Evolutionary conservation across 1,284 basidiomycete species (phyloP), one percentile per base, ranked within the genome.

Genomic region (Coriolopsis trogii): DNA sequence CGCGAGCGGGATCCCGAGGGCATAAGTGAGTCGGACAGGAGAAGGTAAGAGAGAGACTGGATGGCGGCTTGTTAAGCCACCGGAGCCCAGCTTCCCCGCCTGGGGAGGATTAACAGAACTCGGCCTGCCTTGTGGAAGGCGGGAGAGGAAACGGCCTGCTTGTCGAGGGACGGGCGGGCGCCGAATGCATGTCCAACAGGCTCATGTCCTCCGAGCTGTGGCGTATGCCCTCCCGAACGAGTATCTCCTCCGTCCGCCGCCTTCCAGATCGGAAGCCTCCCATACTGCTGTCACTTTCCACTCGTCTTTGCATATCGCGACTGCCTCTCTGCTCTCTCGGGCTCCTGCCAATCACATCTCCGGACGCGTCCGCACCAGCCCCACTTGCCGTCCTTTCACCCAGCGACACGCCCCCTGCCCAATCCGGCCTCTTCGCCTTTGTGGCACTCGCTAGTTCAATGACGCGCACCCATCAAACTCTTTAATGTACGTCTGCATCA

Each of bases 201-300:
- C 51, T 52, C 45, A 41, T 38, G 31, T 46, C 39, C 40, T 23
- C 28, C 33, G 50, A 34, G 33, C 30, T 25, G 41, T 38, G 34
- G 34, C 40, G 21, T 24, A 37, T 24, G 52, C 31, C 37, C 33
- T 31, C 38, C 30, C 2, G 30, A 46, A 45, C 41, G 28, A 23
- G 47, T 28, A 55, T 46, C 53, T 51, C 50, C 55, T 51, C 41
- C 42, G 41, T 49, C 51, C 51, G 51, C 49, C 55, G 55, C 51
- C 47, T 49, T 29, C 36, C 18, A 49, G 26, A 38, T 48, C 34
- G 43, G 45, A 26, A 25, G 28, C 36, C 26, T 15, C 34, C 24
- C 51, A 18, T 53, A 47, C 51, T 40, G 41, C 46, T 29, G 40
- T 29, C 41, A 41, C 20, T 33, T 18, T 15, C 30, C 9, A 20